phyloP scores from a whole-genome alignment of 306 rosid genomes.

The Vachellia pachyceras region DNA sequence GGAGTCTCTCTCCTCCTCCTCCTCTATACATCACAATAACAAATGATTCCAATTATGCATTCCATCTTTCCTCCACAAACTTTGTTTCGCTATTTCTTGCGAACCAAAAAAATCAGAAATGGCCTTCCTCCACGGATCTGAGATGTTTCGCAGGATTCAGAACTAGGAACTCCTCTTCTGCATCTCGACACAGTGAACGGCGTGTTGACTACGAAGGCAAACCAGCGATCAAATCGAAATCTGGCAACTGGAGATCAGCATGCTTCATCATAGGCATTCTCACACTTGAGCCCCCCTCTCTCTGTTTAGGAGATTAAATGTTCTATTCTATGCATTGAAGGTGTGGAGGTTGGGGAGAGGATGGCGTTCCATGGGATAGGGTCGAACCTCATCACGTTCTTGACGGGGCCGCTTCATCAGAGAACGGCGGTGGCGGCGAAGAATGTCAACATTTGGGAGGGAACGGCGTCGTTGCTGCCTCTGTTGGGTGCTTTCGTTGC shows the following conservation, averaged over 20 bases:
- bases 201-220: not conserved
- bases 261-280: constrained; percentile 47
- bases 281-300: not conserved
- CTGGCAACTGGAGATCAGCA: constrained; percentile 23
- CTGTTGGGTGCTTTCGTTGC: constrained; percentile 48
- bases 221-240: not conserved
- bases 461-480: constrained; percentile 47
- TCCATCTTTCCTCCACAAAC: too few relatives aligned
- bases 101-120: too few relatives aligned
- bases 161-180: not conserved
- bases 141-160: not conserved
- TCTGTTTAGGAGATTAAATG: too few relatives aligned
- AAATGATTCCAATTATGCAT: too few relatives aligned
- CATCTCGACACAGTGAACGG: not conserved
- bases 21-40: too few relatives aligned
- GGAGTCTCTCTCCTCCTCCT: too few relatives aligned
- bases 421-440: constrained; percentile 42
- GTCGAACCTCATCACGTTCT: constrained; percentile 43
- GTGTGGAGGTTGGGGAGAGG: constrained; percentile 47
- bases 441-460: constrained; percentile 46
- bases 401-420: constrained; percentile 47
- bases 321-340: not conserved
- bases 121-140: not conserved
- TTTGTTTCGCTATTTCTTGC: too few relatives aligned
- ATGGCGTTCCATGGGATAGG: constrained; percentile 42